Evolutionary conservation across 306 rosid genomes (phyloP).

Genomic region (peach (Prunus persica)): Prunus_persica_NCBIv2 NC_034013.1:10962501-10963000

Average conservation of each 20-base stretch:
- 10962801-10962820: neutral
- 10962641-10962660: neutral
- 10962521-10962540: too few species aligned
- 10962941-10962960: too few species aligned
- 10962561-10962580: too few species aligned
- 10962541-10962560: too few species aligned
- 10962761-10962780: neutral
- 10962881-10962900: too few species aligned
- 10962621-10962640: neutral
- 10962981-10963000: conserved; percentile 18
- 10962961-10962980: too few species aligned
- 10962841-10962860: neutral
- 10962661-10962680: neutral
- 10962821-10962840: neutral
- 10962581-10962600: too few species aligned
- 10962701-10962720: neutral
- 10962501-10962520: too few species aligned
- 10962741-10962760: neutral
- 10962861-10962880: neutral
- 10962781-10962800: neutral
- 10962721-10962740: neutral
- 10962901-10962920: too few species aligned
- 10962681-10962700: neutral
- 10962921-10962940: too few species aligned
- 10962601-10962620: neutral